Conservation (phyloP, 1,284 basidiomycete genomes). For the Fomitopsis pinicola region DNA sequence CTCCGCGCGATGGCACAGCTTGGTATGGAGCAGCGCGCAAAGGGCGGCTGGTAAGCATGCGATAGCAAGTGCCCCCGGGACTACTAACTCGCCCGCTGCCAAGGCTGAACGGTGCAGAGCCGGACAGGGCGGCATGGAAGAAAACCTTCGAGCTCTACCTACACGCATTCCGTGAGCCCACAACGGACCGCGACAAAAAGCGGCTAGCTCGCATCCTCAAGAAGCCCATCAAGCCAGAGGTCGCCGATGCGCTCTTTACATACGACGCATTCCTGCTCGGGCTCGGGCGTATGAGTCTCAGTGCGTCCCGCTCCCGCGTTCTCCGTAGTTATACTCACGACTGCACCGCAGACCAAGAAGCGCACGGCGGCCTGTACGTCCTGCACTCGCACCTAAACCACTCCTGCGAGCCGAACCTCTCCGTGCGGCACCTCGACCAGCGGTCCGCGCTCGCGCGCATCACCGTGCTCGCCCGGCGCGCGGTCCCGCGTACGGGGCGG, state of each 20-base stretch:
- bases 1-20: constrained; percentile 53
- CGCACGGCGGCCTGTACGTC: constrained; percentile 82
- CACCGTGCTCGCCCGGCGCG: constrained; percentile 60
- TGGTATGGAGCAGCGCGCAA: constrained; percentile 62
- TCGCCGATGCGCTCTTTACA: constrained; percentile 61
- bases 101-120: constrained; percentile 37
- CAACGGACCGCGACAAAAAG: constrained; percentile 45
- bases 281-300: constrained; percentile 82
- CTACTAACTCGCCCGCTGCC: background rate
- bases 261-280: constrained; percentile 71
- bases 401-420: constrained; percentile 73
- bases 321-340: constrained; percentile 5
- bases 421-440: constrained; percentile 66
- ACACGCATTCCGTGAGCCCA: constrained; percentile 54
- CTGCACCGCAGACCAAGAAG: constrained; percentile 62
- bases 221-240: constrained; percentile 47
- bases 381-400: constrained; percentile 90
- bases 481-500: constrained; percentile 43
- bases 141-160: constrained; percentile 53
- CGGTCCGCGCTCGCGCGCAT: constrained; percentile 64
- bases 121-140: constrained; percentile 60
- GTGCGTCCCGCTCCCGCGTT: constrained; percentile 35
- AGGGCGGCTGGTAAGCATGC: constrained; percentile 42
- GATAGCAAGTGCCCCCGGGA: constrained; percentile 1
- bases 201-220: constrained; percentile 53